phyloP scores from a whole-genome alignment of 805 yeast species.

The Candida ovalis region DNA sequence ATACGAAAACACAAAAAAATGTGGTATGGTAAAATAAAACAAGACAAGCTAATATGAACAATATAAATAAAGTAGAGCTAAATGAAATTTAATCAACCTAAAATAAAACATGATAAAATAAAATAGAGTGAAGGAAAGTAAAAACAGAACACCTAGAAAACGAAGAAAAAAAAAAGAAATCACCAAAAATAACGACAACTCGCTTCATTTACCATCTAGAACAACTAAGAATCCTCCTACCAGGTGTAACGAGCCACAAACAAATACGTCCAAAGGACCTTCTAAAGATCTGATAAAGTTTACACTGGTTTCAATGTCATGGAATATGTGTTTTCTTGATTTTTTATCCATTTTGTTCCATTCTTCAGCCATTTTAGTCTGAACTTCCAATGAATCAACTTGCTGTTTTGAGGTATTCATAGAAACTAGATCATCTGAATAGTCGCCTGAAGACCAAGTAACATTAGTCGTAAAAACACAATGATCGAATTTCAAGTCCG shows the following conservation, averaged over 20 bases:
- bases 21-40: too few relatives aligned
- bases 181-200: neutral
- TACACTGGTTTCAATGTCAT: slow-evolving; percentile 73
- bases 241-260: slow-evolving; percentile 88
- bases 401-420: slow-evolving; percentile 76
- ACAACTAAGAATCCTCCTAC: slow-evolving; percentile 94
- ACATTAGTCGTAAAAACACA: slow-evolving; percentile 87
- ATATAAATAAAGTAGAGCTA: too few relatives aligned
- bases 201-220: slow-evolving; percentile 44
- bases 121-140: neutral
- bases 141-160: neutral
- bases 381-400: slow-evolving; percentile 79
- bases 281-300: slow-evolving; percentile 47
- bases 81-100: neutral
- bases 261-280: slow-evolving; percentile 68
- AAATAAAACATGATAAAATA: neutral
- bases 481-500: slow-evolving; percentile 55
- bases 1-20: too few relatives aligned
- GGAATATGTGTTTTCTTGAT: slow-evolving; percentile 46
- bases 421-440: slow-evolving; percentile 79
- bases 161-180: neutral
- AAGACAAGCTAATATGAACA: too few relatives aligned
- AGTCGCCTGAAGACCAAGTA: slow-evolving; percentile 82
- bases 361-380: slow-evolving; percentile 62
- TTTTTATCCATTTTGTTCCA: slow-evolving; percentile 58